These are phyloP conservation scores for Hyaloscypha finlandica DNA, from an alignment of 495 filamentous ascomycete genomes.

Conservation along the genomic window DNA sequence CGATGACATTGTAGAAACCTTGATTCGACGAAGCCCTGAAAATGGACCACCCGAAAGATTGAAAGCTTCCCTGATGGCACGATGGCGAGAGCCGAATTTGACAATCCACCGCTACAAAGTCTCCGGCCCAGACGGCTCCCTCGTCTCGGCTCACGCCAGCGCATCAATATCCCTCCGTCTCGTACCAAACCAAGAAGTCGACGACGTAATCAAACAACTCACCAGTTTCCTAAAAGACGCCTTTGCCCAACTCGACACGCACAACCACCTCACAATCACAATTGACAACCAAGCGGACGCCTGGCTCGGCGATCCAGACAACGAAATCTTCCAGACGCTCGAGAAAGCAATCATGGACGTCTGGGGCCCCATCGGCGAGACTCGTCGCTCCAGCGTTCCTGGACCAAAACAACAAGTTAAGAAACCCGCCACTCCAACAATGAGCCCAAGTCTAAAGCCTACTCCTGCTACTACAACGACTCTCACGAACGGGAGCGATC, in stretches of 20 bases:
- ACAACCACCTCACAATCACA: constrained; percentile 77
- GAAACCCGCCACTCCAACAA: constrained; percentile 39
- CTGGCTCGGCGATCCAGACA: constrained; percentile 91
- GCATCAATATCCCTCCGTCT: constrained; percentile 88
- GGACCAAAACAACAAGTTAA: constrained; percentile 34
- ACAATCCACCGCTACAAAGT: constrained; percentile 93
- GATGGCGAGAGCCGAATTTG: constrained; percentile 94
- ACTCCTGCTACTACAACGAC: constrained; percentile 59
- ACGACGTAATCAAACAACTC: constrained; percentile 67
- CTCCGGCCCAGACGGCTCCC: constrained; percentile 79
- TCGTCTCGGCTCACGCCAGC: constrained; percentile 84
- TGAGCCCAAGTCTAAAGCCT: constrained; percentile 41
- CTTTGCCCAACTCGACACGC: constrained; percentile 70
- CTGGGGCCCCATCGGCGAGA: constrained; percentile 60
- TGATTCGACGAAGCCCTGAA: constrained; percentile 68
- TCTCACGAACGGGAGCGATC: constrained; percentile 49
- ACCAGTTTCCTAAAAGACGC: constrained; percentile 66
- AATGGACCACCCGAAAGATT: constrained; percentile 66
- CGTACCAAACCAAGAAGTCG: constrained; percentile 87
- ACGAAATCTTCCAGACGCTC: constrained; percentile 86
- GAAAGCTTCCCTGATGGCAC: constrained; percentile 79
- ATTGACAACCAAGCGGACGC: constrained; percentile 94
- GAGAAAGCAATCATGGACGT: constrained; percentile 83
- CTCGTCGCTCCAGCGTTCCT: constrained; percentile 31
- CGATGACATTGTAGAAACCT: constrained; percentile 73